Evolutionary conservation across 208 protist genomes (phyloP), one percentile per base, ranked within the genome.

Genomic region (Trypanosoma melophagium): DNA sequence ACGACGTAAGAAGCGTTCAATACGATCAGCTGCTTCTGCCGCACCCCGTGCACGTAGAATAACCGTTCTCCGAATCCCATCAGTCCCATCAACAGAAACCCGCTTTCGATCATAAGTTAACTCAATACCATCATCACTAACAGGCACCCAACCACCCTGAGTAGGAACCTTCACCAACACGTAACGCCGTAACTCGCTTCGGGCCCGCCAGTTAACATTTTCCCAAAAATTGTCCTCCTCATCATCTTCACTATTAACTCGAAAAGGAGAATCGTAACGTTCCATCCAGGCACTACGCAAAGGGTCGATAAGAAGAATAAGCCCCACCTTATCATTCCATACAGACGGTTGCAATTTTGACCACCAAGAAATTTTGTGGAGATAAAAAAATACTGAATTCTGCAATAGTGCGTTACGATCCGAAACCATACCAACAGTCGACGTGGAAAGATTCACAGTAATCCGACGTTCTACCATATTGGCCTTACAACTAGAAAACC

Each of bases 331-430:
- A 63, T 78, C 75, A 9, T 69, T 25, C 79, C 80, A 82, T 25
- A 52, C 57, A n/a, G 50, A 67, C 19, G 66, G 35, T 8, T 74
- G 68, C 9, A 83, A 22, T 13, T 81, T 69, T 5, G 63, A 71
- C n/a, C 63, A 25, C 76, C 79, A 83, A 63, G 78, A 75, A n/a
- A 60, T 58, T 54, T 76, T 19, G 19, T 44, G 58, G 4, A 93
- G 60, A 77, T 88, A 90, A 54, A 84, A 69, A 35, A 93, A 71
- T 16, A 92, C 71, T 17, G 83, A 81, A 57, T 93, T 93, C 56
- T 90, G 79, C 56, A 90, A 63, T 19, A 93, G 58, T 31, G 73
- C 78, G 63, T 88, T 87, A 54, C 81, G 69, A 60, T 77, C 68
- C 4, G 44, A 74, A 21, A 82, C n/a, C 14, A 75, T 50, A 24